Conservation (phyloP, 352 stramenopile genomes). For the Aphanomyces cochlioides region DNA sequence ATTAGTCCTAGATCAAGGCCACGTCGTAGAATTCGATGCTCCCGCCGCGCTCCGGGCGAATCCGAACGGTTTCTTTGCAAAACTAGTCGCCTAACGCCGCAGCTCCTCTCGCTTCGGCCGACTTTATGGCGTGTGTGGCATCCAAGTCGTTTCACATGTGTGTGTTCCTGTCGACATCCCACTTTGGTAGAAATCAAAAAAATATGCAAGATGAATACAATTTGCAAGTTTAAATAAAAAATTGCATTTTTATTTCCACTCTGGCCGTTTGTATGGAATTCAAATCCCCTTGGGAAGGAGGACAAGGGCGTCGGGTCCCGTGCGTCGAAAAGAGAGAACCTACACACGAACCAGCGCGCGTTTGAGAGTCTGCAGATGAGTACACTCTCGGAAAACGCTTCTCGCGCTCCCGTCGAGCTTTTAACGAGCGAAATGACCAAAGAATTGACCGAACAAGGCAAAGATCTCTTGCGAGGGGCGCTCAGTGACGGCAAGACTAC, state of each 20-base stretch:
- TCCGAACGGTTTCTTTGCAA: conserved; percentile 32
- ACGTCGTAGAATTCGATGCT: conserved; percentile 42
- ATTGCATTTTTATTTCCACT: too few species aligned
- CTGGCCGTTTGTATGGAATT: too few species aligned
- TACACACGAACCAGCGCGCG: too few species aligned
- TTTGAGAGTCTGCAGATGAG: background rate
- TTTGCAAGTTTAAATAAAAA: too few species aligned
- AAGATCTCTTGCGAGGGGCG: conserved; percentile 3
- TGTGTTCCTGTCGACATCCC: too few species aligned
- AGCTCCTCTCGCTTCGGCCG: background rate
- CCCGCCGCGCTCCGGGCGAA: conserved; percentile 9
- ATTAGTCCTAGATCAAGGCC: conserved; percentile 57
- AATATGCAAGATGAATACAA: too few species aligned
- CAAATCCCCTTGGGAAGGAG: too few species aligned
- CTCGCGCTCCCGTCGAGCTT: background rate
- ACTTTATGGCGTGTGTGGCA: background rate
- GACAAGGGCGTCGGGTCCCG: too few species aligned
- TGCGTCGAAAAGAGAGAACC: too few species aligned
- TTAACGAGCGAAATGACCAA: conserved; percentile 14
- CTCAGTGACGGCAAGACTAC: background rate
- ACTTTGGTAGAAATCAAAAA: too few species aligned
- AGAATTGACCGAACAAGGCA: conserved; percentile 14
- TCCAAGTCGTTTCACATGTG: background rate
- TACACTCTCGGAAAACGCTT: background rate
- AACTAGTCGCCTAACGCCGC: conserved; percentile 11